Evolutionary conservation across 1,139 yeast species (phyloP).

Genomic region (Kodamaea anthophila): DNA sequence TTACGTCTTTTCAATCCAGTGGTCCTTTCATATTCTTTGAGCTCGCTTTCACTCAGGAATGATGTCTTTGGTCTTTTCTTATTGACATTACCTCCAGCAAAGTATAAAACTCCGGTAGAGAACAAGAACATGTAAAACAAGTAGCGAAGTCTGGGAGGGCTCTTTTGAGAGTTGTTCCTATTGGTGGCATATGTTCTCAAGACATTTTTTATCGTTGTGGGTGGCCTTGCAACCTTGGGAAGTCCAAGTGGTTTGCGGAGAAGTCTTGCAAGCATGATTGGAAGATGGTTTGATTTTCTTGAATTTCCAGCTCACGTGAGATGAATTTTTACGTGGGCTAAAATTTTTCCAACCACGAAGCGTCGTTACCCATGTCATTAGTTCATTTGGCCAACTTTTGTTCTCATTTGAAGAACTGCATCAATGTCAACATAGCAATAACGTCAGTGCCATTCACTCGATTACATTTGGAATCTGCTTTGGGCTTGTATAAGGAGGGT

Average conservation of each 20-base stretch:
- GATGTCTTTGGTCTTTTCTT: conserved; percentile 44
- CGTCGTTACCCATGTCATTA: conserved; percentile 56
- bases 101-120: conserved; percentile 48
- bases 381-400: conserved; percentile 80
- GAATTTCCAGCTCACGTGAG: background rate
- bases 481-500: conserved; percentile 87
- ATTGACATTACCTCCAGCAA: conserved; percentile 48
- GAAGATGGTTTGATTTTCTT: background rate
- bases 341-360: conserved; percentile 2
- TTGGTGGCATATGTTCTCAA: conserved; percentile 5
- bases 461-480: conserved; percentile 74
- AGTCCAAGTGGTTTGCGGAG: conserved; percentile 1
- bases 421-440: conserved; percentile 64
- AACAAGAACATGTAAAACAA: conserved; percentile 44
- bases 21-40: conserved; percentile 41
- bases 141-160: conserved; percentile 42
- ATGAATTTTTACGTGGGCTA: conserved; percentile 6
- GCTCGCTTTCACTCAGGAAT: conserved; percentile 55
- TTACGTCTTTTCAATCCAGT: conserved; percentile 52
- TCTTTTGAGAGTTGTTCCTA: conserved; percentile 12
- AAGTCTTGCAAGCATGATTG: conserved; percentile 3
- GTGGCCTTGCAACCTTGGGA: conserved; percentile 1
- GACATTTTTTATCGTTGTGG: background rate
- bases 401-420: conserved; percentile 85
- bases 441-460: conserved; percentile 84